Conservation (phyloP, 371 early-diverging fungal species). For the Syncephalis plumigaleata region DNA sequence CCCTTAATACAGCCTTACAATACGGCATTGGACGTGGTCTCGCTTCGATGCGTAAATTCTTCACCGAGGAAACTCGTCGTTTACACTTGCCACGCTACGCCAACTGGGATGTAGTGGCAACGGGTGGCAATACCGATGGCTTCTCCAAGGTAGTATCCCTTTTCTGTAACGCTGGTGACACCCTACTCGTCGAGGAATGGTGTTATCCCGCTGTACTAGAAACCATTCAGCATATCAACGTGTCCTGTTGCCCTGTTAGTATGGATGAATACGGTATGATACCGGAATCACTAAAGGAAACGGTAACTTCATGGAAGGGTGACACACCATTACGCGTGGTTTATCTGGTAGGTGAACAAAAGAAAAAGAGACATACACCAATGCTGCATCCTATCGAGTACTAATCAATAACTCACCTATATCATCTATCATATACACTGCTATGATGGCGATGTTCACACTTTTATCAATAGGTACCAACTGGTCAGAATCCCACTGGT, state of each 20-base stretch:
- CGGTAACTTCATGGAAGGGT: constrained; percentile 16
- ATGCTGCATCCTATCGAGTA: no score
- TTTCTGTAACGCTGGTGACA: constrained; percentile 32
- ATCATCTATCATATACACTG: no score
- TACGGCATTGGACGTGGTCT: no score
- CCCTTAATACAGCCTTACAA: no score
- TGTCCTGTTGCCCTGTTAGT: constrained; percentile 21
- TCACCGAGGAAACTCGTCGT: constrained; percentile 10
- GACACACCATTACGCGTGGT: neutral
- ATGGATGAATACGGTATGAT: constrained; percentile 39
- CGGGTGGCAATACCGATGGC: constrained; percentile 38
- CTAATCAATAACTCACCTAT: no score
- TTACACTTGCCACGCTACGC: constrained; percentile 32
- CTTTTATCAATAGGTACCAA: constrained; percentile 23
- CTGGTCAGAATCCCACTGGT: constrained; percentile 60
- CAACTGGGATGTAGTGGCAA: constrained; percentile 33
- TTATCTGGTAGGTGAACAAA: constrained; percentile 1
- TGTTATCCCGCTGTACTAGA: constrained; percentile 58
- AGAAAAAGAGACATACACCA: neutral
- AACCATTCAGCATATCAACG: constrained; percentile 37
- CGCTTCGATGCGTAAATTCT: no score
- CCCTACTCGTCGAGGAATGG: constrained; percentile 50
- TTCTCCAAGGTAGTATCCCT: constrained; percentile 35
- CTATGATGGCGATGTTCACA: neutral
- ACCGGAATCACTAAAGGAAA: constrained; percentile 22